Base-by-base conservation (phyloP, 1,139 yeast species). In the Hansenula lynferdii region DNA sequence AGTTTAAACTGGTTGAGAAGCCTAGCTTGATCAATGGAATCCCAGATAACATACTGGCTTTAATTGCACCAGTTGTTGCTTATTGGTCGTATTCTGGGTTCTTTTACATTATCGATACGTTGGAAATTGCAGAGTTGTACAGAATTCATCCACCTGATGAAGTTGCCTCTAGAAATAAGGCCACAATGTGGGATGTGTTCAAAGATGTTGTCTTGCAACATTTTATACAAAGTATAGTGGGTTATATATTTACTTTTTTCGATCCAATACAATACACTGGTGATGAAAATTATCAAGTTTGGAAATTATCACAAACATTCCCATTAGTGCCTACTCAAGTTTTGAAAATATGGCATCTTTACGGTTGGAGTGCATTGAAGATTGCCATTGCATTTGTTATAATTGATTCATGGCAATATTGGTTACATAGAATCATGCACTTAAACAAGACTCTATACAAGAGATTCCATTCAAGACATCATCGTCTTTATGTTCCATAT, bases 371-470 rank as follows among this genome's bases (percentile, higher is more conserved):
- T 1, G 37, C 66, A 1, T 28, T 76, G 11, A 80, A 80, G 49
- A 62, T 89, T 28, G 37, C 65, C 11, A 37, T 72, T 29, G 96
- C 95, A 3, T 81, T 87, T 54, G 59, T 77, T 38, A 68, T 92
- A 45, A 75, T 92, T 53, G 98, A 92, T 61, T 72, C 95, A 6
- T 92, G 98, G 98, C 98, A 92, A 64, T 89, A 85, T 62, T 78
- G 80, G 71, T 69, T 89, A 47, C 98, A 92, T 60, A 75, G 96
- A 47, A 59, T 73, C 48, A 90, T 92, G 97, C 98, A 92, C 59
- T 58, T 72, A 57, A 86, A 85, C 70, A 80, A 80, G 57, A 66
- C 70, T 43, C 66, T 90, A 38, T 92, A 92, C 71, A 74, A 75
- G 45, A 69, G 79, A 43, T 85, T 87, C 69, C 98, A 92, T 62